These are phyloP conservation scores for Aspergillus neoniger DNA, from an alignment of 2,329 filamentous ascomycete species.

Conservation along the genomic window DNA sequence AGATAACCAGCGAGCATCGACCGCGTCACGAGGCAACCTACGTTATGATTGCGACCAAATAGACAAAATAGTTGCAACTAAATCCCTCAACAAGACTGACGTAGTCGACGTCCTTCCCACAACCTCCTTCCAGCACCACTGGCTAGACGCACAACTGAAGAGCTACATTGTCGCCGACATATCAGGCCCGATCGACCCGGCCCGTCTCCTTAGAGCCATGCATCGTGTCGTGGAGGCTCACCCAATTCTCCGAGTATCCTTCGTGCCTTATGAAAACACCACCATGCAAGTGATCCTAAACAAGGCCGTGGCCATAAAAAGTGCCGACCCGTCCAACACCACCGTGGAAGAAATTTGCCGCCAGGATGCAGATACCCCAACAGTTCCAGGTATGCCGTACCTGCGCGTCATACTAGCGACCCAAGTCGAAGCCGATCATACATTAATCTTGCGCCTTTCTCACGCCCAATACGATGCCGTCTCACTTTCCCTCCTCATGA, in stretches of 20 bases:
- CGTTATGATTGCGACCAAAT: background rate
- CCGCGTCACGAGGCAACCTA: background rate
- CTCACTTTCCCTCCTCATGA: background rate
- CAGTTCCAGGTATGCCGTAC: background rate
- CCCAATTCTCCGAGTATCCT: background rate
- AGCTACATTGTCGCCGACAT: background rate
- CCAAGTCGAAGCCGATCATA: background rate
- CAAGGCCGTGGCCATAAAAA: background rate
- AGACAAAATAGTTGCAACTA: background rate
- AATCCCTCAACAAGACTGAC: slow-evolving; percentile 11
- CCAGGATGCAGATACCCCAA: background rate
- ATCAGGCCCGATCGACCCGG: background rate
- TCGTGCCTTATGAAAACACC: background rate
- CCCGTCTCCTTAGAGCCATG: background rate
- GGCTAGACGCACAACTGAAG: background rate
- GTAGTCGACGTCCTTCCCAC: slow-evolving; percentile 16
- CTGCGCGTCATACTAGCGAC: background rate
- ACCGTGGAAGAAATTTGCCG: background rate
- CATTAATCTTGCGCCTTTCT: background rate
- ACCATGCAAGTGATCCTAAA: background rate
- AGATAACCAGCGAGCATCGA: background rate
- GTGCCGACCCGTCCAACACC: background rate
- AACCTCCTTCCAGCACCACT: background rate
- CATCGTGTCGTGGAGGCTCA: background rate
- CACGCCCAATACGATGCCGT: background rate